Evolutionary conservation across 2,329 filamentous ascomycete genomes (phyloP).

Genomic region (Zymoseptoria tritici): DNA sequence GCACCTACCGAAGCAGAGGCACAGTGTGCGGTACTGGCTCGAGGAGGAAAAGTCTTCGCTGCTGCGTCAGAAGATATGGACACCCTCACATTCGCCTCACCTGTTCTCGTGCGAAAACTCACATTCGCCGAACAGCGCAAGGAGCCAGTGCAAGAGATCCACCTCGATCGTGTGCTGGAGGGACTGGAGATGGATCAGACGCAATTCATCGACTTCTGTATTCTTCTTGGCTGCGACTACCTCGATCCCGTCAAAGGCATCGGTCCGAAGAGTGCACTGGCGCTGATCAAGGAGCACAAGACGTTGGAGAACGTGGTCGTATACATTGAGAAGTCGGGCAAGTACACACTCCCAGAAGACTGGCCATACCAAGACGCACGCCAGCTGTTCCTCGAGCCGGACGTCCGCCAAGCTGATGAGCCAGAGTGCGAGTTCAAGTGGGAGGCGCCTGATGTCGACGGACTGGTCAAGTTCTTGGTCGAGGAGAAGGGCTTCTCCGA

Average conservation of each 20-base stretch:
- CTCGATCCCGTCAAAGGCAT: slow-evolving; percentile 93
- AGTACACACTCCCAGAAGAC: slow-evolving; percentile 84
- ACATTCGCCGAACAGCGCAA: slow-evolving; percentile 97
- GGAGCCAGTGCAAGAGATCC: slow-evolving; percentile 94
- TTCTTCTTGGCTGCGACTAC: slow-evolving; percentile 95
- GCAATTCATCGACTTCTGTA: slow-evolving; percentile 95
- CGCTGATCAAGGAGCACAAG: slow-evolving; percentile 87
- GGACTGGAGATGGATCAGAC: slow-evolving; percentile 80
- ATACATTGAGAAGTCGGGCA: slow-evolving; percentile 66
- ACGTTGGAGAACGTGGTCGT: slow-evolving; percentile 82
- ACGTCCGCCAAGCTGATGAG: slow-evolving; percentile 76
- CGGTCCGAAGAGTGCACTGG: slow-evolving; percentile 83
- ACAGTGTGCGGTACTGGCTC: slow-evolving; percentile 83
- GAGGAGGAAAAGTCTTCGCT: slow-evolving; percentile 90
- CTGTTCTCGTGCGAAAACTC: slow-evolving; percentile 82
- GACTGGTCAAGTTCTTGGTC: slow-evolving; percentile 81
- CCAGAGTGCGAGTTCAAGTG: slow-evolving; percentile 95
- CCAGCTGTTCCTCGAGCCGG: slow-evolving; percentile 82
- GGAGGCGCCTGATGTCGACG: slow-evolving; percentile 87
- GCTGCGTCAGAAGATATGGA: slow-evolving; percentile 99
- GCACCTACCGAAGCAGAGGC: slow-evolving; percentile 96
- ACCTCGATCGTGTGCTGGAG: slow-evolving; percentile 76
- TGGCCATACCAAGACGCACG: slow-evolving; percentile 94
- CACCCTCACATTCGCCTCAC: slow-evolving; percentile 88
- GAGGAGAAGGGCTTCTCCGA: slow-evolving; percentile 95